Base-by-base conservation (phyloP, 208 protist genomes). In the Acanthamoeba lenticulata region DNA sequence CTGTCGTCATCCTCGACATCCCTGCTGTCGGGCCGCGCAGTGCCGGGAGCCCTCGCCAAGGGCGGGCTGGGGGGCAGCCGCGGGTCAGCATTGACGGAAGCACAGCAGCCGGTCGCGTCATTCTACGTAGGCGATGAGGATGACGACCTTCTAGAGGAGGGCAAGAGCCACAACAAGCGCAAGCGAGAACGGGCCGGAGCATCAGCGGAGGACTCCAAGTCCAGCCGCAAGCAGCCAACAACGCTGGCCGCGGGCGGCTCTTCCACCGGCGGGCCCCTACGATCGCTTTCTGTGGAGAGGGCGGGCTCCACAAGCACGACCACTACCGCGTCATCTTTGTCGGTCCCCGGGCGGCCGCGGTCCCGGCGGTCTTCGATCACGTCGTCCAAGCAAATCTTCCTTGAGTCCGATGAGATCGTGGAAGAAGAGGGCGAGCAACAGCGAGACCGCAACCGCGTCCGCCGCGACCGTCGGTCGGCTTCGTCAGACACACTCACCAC, bases 351-450 rank as follows among this genome's bases (percentile, higher is more conserved):
- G 29, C 45, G 44, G 4, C 45, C 44, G 9, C 29, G 44, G 6
- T 47, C 44, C 9, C 38, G 77, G 7, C 40, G 77, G 13, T 57
- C 45, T 17, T 32, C 77, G 11, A 86, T 86, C 77, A 32, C 77
- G 13, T 86, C 77, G 77, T 57, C 45, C 6, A 86, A 57, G 44
- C 77, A 86, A 32, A 19, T 86, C 77, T 86, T 86, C 27, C 77
- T 86, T 2, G 77, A 86, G n/a, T 86, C 77, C 13, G 77, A 86
- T 24, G 77, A 86, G 77, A 57, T 86, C 45, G 77, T 86, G 29
- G 77, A 86, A 4, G 77, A 86, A 42, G 44, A 38, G 21, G 45
- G 44, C 77, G 67, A 79, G 19, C 67, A 79, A 17, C 67, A 79
- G n/a, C n/a, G n/a, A n/a, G n/a, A n/a, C n/a, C n/a, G n/a, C 24